Percentiles rank a stretch among this genome's conserved stretches.
Evolutionary conservation across 257 asterid genomes (phyloP).

Genomic region (Solanum gracilifrons): DNA sequence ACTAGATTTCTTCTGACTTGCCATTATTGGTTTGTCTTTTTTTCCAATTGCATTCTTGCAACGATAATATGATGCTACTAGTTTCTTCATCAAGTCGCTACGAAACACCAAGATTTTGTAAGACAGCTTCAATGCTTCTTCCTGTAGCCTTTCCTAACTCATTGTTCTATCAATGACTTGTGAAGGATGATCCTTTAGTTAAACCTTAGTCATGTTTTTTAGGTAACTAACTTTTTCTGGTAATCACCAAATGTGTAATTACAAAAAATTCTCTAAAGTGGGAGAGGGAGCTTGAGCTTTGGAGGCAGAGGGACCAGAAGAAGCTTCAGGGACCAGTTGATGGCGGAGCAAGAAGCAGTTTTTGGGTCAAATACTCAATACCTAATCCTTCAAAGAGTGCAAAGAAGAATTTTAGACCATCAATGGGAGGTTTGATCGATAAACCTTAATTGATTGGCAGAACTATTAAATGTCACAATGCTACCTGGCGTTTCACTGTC

Average conservation of each 20-base stretch:
- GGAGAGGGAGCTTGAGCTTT: slow-evolving; percentile 61
- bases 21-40: background rate
- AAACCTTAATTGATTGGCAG: background rate
- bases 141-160: background rate
- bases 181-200: background rate
- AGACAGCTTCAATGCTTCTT: background rate
- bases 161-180: background rate
- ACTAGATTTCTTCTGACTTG: background rate
- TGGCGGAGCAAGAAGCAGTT: slow-evolving; percentile 67
- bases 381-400: slow-evolving; percentile 66
- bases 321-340: slow-evolving; percentile 74
- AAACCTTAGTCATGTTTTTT: background rate
- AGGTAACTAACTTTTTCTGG: background rate
- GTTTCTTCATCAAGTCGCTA: background rate
- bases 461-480: background rate
- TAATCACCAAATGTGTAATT: background rate
- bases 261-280: slow-evolving; percentile 18
- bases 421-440: slow-evolving; percentile 23
- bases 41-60: background rate
- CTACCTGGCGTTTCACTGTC: background rate
- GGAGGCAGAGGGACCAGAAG: slow-evolving; percentile 80
- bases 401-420: slow-evolving; percentile 38
- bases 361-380: slow-evolving; percentile 67
- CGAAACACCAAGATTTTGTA: background rate
- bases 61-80: background rate